phyloP scores from a whole-genome alignment of 805 yeast species.

The Hanseniaspora lindneri region DNA sequence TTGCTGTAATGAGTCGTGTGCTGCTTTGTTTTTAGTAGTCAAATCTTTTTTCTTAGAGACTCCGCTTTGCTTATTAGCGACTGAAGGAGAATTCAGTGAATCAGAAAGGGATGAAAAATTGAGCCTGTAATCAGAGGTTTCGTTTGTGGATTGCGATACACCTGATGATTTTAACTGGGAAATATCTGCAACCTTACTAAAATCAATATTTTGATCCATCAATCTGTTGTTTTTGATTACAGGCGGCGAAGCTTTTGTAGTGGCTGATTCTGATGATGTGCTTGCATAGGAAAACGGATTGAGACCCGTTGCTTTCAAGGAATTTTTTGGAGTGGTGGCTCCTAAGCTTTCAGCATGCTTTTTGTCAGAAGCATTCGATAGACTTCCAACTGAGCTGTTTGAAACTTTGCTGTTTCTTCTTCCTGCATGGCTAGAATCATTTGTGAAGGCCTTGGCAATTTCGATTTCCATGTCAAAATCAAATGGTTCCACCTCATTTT shows the following conservation, averaged over 20 bases:
- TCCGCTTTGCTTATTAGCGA: not conserved
- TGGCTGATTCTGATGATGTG: not conserved
- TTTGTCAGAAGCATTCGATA: not conserved
- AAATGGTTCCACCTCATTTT: slow-evolving; percentile 17
- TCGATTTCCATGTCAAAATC: slow-evolving; percentile 30
- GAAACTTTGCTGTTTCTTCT: slow-evolving; percentile 18
- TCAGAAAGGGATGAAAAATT: slow-evolving; percentile 3
- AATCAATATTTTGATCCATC: not conserved
- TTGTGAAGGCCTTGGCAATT: slow-evolving; percentile 28
- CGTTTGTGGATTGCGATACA: not conserved
- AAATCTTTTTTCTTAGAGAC: not conserved
- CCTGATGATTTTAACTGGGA: not conserved
- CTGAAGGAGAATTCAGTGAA: not conserved
- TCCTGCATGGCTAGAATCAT: not conserved
- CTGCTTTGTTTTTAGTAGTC: slow-evolving; percentile 12
- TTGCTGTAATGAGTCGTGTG: slow-evolving; percentile 8
- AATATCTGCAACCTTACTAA: not conserved
- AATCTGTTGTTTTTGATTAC: not conserved
- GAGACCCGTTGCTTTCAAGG: not conserved
- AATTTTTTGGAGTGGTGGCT: not conserved
- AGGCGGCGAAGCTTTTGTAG: not conserved
- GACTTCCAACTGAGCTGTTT: slow-evolving; percentile 15
- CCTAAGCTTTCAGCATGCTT: slow-evolving; percentile 1
- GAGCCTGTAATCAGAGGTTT: slow-evolving; percentile 4
- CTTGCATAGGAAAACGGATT: not conserved